Evolutionary conservation across 2,329 filamentous ascomycete genomes (phyloP), one percentile per base, ranked within the genome.

Genomic region (Fonsecaea monophora): DNA sequence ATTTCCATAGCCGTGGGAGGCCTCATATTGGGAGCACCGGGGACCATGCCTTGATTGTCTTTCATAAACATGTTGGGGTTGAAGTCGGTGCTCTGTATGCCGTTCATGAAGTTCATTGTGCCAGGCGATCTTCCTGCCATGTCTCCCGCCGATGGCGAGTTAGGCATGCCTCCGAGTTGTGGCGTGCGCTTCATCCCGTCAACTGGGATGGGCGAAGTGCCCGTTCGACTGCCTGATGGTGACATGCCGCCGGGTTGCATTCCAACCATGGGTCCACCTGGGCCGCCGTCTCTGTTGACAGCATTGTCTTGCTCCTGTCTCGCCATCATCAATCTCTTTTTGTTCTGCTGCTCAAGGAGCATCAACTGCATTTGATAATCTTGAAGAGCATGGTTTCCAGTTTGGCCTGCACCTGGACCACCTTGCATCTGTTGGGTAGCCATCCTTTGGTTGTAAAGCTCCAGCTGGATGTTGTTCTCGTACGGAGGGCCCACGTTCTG

Each of bases 351-450:
- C 76, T 89, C 87, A 50, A 89, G 82, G 70, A 89, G 79, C 87
- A 89, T 89, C 75, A 89, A 80, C 75, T 89, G 87, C 87, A 89
- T 89, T 77, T 89, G 87, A 77, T 89, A 89, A 77, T 90, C 87
- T 77, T 89, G 87, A 70, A 90, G 81, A 62, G 87, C 87, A 77
- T 89, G 87, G 74, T 88, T 89, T 85, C 84, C 83, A 61, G 72
- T 72, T 54, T 73, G 72, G 66, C 68, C 74, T 64, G 79, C 79
- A 63, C 77, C 78, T 65, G 79, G 77, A 71, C 73, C 76, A 68
- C 76, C 78, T 73, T 79, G 77, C 73, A 77, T 77, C 70, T 76
- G 76, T 74, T 80, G 77, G 58, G 75, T 76, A 60, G 75, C 74
- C 65, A 72, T 70, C 32, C 68, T 62, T 75, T 75, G 60, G 54